Conservation (phyloP, 2,329 filamentous ascomycete species). For the Pseudocercospora fijiensis region DNA sequence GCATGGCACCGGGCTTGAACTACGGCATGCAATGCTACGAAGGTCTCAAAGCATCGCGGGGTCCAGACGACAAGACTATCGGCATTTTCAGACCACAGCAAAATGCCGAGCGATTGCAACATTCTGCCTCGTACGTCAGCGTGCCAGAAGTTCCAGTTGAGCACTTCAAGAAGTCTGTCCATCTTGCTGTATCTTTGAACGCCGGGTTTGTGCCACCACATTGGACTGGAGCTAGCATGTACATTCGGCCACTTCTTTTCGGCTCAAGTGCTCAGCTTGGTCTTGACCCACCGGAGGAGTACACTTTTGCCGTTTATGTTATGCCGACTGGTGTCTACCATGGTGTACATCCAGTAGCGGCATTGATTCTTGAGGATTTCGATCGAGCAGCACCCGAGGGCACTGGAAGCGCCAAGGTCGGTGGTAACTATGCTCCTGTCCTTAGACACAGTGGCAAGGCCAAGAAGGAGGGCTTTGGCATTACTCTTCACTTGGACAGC, state of each 20-base stretch:
- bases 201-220: slow-evolving; percentile 89
- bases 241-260: slow-evolving; percentile 85
- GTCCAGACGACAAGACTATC: slow-evolving; percentile 66
- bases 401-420: slow-evolving; percentile 87
- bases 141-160: slow-evolving; percentile 76
- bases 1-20: slow-evolving; percentile 92
- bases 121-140: slow-evolving; percentile 78
- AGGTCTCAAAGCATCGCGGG: slow-evolving; percentile 94
- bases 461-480: slow-evolving; percentile 76
- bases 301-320: slow-evolving; percentile 86
- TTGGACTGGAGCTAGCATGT: slow-evolving; percentile 85
- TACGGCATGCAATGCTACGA: slow-evolving; percentile 98
- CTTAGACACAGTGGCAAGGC: slow-evolving; percentile 83
- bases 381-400: slow-evolving; percentile 90
- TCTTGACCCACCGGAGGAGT: slow-evolving; percentile 83
- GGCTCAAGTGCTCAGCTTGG: slow-evolving; percentile 85
- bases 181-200: slow-evolving; percentile 81
- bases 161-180: slow-evolving; percentile 72
- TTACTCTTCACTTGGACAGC: slow-evolving; percentile 90
- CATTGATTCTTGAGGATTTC: slow-evolving; percentile 86
- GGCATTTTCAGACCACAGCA: slow-evolving; percentile 83
- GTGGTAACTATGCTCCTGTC: slow-evolving; percentile 94
- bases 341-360: slow-evolving; percentile 81
- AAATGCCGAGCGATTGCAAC: slow-evolving; percentile 81
- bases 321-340: slow-evolving; percentile 94